These are phyloP conservation scores for Apiospora aurea DNA, from an alignment of 2,329 filamentous ascomycete genomes.

Conservation along the genomic window DNA sequence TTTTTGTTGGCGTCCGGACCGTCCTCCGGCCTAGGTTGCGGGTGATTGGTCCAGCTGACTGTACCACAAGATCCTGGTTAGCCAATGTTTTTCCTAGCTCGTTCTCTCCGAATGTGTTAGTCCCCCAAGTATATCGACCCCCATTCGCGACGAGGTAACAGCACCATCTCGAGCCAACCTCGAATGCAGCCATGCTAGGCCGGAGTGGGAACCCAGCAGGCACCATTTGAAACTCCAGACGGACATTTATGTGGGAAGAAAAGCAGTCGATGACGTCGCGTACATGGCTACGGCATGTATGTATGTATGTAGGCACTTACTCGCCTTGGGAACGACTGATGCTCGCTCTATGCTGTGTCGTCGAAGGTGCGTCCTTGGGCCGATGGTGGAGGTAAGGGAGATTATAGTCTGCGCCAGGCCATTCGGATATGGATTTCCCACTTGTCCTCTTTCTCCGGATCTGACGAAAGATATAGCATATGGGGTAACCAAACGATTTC, in stretches of 20 bases:
- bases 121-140: not conserved
- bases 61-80: conserved; percentile 1
- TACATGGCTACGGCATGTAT: not conserved
- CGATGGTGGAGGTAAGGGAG: not conserved
- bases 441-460: not conserved
- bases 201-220: not conserved
- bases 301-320: conserved; percentile 1
- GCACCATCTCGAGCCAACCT: not conserved
- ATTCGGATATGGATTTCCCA: not conserved
- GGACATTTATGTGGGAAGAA: not conserved
- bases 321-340: not conserved
- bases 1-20: not conserved
- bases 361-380: not conserved
- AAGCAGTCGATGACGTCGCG: not conserved
- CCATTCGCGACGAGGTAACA: not conserved
- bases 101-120: not conserved
- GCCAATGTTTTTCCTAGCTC: conserved; percentile 10
- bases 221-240: not conserved
- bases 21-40: not conserved
- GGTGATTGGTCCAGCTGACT: conserved; percentile 11
- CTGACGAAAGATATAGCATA: conserved; percentile 10
- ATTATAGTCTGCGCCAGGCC: not conserved
- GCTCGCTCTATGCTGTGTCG: not conserved
- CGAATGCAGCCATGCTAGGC: not conserved
- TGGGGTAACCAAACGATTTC: not conserved